Evolutionary conservation across 495 filamentous ascomycete genomes (phyloP).

Genomic region (Friedmanniomyces simplex): DNA sequence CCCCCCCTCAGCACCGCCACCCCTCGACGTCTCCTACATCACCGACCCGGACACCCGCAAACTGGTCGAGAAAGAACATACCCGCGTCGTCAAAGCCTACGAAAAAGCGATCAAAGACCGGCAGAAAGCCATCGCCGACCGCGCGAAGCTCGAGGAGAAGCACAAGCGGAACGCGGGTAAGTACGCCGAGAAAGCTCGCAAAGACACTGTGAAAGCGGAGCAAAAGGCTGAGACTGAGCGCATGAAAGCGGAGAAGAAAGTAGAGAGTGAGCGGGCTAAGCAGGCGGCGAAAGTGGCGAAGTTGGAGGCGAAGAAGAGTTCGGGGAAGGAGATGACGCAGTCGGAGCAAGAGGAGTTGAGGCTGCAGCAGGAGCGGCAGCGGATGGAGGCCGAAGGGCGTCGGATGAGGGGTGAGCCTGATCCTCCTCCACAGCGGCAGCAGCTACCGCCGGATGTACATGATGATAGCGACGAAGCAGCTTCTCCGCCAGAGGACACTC

Average conservation of each 20-base stretch:
- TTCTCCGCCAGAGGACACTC: neutral
- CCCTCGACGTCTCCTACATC: slow-evolving; percentile 41
- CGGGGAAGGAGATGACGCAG: slow-evolving; percentile 22
- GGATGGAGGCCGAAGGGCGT: slow-evolving; percentile 18
- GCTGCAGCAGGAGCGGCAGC: slow-evolving; percentile 6
- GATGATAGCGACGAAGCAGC: neutral
- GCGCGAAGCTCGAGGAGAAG: slow-evolving; percentile 35
- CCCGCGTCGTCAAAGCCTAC: slow-evolving; percentile 46
- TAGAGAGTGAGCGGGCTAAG: neutral
- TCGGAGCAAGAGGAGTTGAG: slow-evolving; percentile 12
- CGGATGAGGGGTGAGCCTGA: slow-evolving; percentile 16
- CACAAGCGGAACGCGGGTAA: slow-evolving; percentile 5
- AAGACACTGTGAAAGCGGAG: slow-evolving; percentile 27
- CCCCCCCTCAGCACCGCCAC: slow-evolving; percentile 34
- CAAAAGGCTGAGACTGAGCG: slow-evolving; percentile 13
- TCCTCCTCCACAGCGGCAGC: neutral
- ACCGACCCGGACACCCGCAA: slow-evolving; percentile 53
- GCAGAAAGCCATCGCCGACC: slow-evolving; percentile 49
- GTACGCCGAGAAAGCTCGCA: slow-evolving; percentile 20
- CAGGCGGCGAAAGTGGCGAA: neutral
- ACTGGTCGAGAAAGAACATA: slow-evolving; percentile 53
- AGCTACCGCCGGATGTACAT: neutral
- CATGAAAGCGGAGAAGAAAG: slow-evolving; percentile 16
- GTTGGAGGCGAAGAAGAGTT: slow-evolving; percentile 13
- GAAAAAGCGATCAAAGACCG: slow-evolving; percentile 52